These are phyloP conservation scores for Fraxinus baroniana DNA, from an alignment of 305 asterid genomes.

Conservation along the genomic window DNA sequence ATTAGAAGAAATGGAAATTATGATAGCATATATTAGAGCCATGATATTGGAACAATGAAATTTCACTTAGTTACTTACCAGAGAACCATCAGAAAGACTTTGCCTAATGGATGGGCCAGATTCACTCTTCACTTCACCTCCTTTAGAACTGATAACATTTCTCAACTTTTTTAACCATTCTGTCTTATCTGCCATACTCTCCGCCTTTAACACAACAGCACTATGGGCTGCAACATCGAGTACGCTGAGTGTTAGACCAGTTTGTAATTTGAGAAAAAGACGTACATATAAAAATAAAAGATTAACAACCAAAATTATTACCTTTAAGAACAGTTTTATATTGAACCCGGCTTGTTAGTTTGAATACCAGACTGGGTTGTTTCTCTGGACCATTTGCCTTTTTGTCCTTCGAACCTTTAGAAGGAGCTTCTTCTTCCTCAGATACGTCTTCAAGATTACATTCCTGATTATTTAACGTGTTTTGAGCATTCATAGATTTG, in stretches of 20 bases:
- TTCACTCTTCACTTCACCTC: conserved; percentile 91
- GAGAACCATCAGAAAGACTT: conserved; percentile 93
- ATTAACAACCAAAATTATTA: conserved; percentile 18
- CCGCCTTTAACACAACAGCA: conserved; percentile 90
- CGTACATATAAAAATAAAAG: conserved; percentile 1
- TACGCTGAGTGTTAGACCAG: conserved; percentile 14
- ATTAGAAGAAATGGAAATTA: neutral
- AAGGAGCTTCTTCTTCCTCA: conserved; percentile 76
- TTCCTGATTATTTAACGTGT: conserved; percentile 48
- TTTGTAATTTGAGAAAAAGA: conserved; percentile 1
- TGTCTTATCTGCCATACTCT: conserved; percentile 71
- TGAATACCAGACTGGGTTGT: conserved; percentile 74
- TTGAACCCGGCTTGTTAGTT: conserved; percentile 76
- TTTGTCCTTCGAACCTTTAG: conserved; percentile 92
- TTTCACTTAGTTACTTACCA: conserved; percentile 49
- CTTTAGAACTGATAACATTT: conserved; percentile 79
- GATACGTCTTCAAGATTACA: conserved; percentile 84
- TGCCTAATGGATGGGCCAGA: conserved; percentile 68
- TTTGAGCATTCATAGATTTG: conserved; percentile 14
- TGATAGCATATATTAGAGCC: neutral
- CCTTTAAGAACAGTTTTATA: conserved; percentile 96
- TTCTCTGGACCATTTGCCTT: conserved; percentile 87
- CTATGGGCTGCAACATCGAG: conserved; percentile 75
- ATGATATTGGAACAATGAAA: conserved; percentile 16
- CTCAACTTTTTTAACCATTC: conserved; percentile 81